Conservation (phyloP, 2,329 filamentous ascomycete genomes). For the Penicillium freii region DNA sequence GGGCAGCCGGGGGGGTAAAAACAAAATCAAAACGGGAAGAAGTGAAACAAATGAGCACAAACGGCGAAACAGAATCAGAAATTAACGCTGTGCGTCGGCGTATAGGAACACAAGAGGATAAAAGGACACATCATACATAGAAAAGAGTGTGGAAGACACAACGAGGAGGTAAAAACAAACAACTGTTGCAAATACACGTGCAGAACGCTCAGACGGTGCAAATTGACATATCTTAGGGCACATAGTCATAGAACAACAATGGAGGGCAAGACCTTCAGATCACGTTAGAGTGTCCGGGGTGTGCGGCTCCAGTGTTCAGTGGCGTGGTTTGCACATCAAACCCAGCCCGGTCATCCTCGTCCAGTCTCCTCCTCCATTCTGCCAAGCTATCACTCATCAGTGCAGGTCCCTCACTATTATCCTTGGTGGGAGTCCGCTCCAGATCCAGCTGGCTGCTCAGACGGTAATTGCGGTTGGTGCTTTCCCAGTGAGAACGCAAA, state of each 20-base stretch:
- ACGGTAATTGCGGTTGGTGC: slow-evolving; percentile 91
- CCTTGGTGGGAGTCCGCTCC: slow-evolving; percentile 57
- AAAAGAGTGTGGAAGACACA: slow-evolving; percentile 12
- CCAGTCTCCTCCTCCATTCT: slow-evolving; percentile 76
- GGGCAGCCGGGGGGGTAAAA: slow-evolving; percentile 2
- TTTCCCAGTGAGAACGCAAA: slow-evolving; percentile 88
- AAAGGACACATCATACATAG: slow-evolving; percentile 18
- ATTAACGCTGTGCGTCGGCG: slow-evolving; percentile 15
- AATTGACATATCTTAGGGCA: slow-evolving; percentile 27
- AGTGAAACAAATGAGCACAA: slow-evolving; percentile 4
- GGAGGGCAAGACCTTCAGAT: slow-evolving; percentile 27
- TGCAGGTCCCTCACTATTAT: slow-evolving; percentile 36
- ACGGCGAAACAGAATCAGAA: slow-evolving; percentile 8
- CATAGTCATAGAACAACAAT: slow-evolving; percentile 24
- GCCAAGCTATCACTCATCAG: slow-evolving; percentile 68
- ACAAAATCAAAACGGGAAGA: slow-evolving; percentile 4
- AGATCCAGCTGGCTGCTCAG: slow-evolving; percentile 88
- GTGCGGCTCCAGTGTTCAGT: slow-evolving; percentile 22
- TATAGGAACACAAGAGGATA: neutral
- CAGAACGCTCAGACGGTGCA: slow-evolving; percentile 22
- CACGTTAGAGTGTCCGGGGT: slow-evolving; percentile 31
- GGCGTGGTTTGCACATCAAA: slow-evolving; percentile 30
- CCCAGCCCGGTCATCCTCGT: slow-evolving; percentile 52
- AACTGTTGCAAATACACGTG: slow-evolving; percentile 14
- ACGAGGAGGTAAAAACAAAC: neutral